Evolutionary conservation across 2,329 filamentous ascomycete genomes (phyloP).

Genomic region (Cytospora schulzeri): DNA sequence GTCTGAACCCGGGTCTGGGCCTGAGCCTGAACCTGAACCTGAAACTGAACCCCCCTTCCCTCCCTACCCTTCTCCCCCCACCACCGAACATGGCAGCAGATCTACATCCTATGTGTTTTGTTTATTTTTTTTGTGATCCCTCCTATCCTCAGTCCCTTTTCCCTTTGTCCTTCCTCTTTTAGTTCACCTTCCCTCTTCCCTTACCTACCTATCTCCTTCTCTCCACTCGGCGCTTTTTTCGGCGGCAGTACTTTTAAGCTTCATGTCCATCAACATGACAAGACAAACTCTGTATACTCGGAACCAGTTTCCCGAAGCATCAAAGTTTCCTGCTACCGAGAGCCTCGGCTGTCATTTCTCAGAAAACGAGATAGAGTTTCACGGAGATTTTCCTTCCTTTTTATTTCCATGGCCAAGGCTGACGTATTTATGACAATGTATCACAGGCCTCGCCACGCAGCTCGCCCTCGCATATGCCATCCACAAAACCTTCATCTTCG

Average conservation of each 20-base stretch:
- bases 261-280: neutral
- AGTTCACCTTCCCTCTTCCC: neutral
- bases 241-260: neutral
- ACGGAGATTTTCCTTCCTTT: too few relatives aligned
- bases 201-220: neutral
- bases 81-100: neutral
- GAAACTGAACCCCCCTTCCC: too few relatives aligned
- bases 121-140: too few relatives aligned
- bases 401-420: too few relatives aligned
- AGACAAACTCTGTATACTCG: too few relatives aligned
- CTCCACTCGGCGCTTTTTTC: neutral
- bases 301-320: neutral
- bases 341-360: neutral
- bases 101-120: neutral
- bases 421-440: conserved; percentile 6
- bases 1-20: conserved; percentile 47
- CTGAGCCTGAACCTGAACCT: too few relatives aligned
- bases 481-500: conserved; percentile 96
- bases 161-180: neutral
- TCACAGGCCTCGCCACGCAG: conserved; percentile 70
- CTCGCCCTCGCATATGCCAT: conserved; percentile 93
- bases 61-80: too few relatives aligned
- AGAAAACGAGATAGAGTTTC: neutral
- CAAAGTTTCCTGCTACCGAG: neutral
- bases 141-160: too few relatives aligned